Conservation (phyloP, 2,329 filamentous ascomycete species). For the Microcyclosporella mali region DNA sequence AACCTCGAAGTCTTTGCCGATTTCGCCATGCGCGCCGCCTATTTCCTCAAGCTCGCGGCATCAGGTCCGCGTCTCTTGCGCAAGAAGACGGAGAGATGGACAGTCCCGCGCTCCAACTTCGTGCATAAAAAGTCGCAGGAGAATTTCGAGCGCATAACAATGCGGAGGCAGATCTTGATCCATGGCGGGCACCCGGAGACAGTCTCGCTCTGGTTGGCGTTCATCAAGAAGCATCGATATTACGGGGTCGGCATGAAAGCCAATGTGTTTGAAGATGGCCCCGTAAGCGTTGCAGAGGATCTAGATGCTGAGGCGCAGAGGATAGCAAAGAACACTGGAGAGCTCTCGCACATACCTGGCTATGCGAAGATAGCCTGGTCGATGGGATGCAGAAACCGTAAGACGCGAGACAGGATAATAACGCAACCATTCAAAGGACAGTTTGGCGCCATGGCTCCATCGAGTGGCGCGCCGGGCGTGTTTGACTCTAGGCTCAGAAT, state of each 20-base stretch:
- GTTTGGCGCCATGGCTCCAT: not conserved
- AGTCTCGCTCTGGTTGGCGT: constrained; percentile 87
- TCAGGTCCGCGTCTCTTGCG: constrained; percentile 82
- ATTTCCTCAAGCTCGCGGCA: constrained; percentile 82
- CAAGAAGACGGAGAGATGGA: constrained; percentile 86
- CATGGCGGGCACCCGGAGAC: constrained; percentile 83
- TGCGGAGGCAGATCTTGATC: constrained; percentile 82
- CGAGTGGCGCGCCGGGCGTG: not conserved
- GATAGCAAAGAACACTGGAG: constrained; percentile 23
- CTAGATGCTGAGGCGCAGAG: constrained; percentile 32
- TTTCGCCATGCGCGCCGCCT: constrained; percentile 88
- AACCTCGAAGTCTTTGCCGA: constrained; percentile 93
- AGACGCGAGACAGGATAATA: not conserved
- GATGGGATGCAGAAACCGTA: not conserved
- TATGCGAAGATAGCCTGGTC: too few relatives aligned
- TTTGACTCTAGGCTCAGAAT: not conserved
- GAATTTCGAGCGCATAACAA: constrained; percentile 90
- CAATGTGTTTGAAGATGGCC: constrained; percentile 85
- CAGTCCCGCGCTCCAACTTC: constrained; percentile 80
- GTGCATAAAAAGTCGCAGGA: constrained; percentile 97
- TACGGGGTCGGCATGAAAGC: constrained; percentile 99
- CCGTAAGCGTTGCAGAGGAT: constrained; percentile 32
- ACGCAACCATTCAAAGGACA: not conserved
- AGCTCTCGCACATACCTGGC: too few relatives aligned
- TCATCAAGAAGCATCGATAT: constrained; percentile 84